Base-by-base conservation (phyloP, 225 moss, liverwort and hornwort species). In the Bryoerythrophyllum caledonicum region DNA sequence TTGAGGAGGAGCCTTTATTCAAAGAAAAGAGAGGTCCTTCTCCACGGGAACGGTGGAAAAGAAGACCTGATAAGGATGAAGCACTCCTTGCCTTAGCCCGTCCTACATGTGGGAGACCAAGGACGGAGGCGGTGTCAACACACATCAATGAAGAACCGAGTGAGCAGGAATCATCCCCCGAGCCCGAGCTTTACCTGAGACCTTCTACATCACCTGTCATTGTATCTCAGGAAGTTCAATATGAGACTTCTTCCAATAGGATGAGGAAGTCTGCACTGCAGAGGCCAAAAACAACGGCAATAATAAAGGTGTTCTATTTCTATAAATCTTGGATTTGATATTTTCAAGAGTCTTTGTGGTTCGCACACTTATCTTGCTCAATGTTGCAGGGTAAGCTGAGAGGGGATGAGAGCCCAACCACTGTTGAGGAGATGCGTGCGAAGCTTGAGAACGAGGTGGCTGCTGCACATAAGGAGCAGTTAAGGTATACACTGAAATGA, bases 401-500 rank as follows among this genome's bases (percentile, higher is more conserved):
- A 77, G 53, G 61, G 60, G 19, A 77, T 77, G 62, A 71, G 8
- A 81, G 54, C 43, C 82, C 74, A 53, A 68, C 72, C 2, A 75
- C 68, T 38, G 66, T 51, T 37, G 75, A 77, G 58, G 81, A 79
- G 49, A 79, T 83, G 71, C 74, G 52, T 27, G 65, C 35, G 13
- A 81, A 86, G 43, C 64, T 89, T 48, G 92, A 90, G 28, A 80
- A 43, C 30, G 85, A 96, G 61, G 78, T 90, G 75, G 76, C 60
- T 78, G 68, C 73, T 62, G 83, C 80, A 61, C 89, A 89, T 65
- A 79, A 27, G 27, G 85, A 87, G 68, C 90, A 88, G 72, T 81
- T 79, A 75, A 92, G 96, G 96, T 94, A 59, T 34, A 51, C 7
- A 70, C 1, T 2, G 0, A 0, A 37, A 61, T 35, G 56, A 57